Percentiles rank a stretch among this genome's conserved stretches.
phyloP scores from a whole-genome alignment of 306 rosid species.

The Cucumis cinereus region DNA sequence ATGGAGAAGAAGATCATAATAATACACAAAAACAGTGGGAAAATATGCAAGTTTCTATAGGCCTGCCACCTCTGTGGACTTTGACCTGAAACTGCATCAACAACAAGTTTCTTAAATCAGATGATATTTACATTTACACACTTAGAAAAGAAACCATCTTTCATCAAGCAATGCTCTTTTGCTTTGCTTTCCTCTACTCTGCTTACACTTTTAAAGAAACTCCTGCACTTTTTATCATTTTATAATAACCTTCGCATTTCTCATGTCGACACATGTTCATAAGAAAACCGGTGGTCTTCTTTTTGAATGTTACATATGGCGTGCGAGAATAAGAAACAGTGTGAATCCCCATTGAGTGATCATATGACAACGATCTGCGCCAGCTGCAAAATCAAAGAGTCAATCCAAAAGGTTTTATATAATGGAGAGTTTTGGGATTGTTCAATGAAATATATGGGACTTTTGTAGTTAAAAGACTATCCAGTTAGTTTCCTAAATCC shows the following conservation, averaged over 20 bases:
- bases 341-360: constrained; percentile 23
- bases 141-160: constrained; percentile 40
- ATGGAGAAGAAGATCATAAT: constrained; percentile 25
- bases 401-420: neutral
- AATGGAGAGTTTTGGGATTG: neutral
- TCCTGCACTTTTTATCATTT: constrained; percentile 19
- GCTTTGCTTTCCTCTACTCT: constrained; percentile 27
- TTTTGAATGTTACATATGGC: constrained; percentile 22
- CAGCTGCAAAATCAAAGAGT: constrained; percentile 36
- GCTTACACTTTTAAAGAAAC: constrained; percentile 38
- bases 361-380: constrained; percentile 25
- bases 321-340: constrained; percentile 31
- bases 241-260: constrained; percentile 19
- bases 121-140: constrained; percentile 79
- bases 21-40: constrained; percentile 55
- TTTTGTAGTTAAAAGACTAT: neutral
- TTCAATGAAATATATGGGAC: neutral
- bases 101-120: constrained; percentile 42
- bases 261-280: constrained; percentile 2
- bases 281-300: constrained; percentile 8
- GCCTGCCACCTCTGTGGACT: constrained; percentile 84
- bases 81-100: constrained; percentile 65
- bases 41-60: constrained; percentile 45
- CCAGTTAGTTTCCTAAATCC: neutral
- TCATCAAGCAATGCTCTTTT: constrained; percentile 35